Conservation (phyloP, 345 rosid genomes). For the Noccaea caerulescens region DNA sequence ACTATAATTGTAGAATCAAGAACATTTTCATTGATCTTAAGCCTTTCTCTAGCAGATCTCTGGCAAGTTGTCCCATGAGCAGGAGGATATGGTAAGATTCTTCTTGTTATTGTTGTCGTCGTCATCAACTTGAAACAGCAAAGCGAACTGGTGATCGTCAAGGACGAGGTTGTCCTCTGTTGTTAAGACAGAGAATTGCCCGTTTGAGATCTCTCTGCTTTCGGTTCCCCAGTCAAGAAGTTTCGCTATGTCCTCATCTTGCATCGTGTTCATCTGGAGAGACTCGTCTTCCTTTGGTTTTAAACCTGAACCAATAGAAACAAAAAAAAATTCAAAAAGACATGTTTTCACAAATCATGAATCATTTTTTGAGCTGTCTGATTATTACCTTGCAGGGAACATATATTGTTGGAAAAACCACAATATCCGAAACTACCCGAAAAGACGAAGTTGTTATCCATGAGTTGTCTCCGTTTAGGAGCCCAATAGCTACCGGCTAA, state of each 20-base stretch:
- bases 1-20: background rate
- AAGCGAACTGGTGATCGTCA: slow-evolving; percentile 58
- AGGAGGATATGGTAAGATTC: slow-evolving; percentile 26
- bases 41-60: slow-evolving; percentile 46
- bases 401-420: slow-evolving; percentile 3
- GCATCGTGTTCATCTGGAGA: slow-evolving; percentile 36
- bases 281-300: slow-evolving; percentile 41
- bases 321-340: background rate
- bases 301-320: slow-evolving; percentile 33
- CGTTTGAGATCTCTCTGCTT: slow-evolving; percentile 51
- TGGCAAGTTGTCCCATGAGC: slow-evolving; percentile 54
- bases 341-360: background rate
- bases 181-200: slow-evolving; percentile 48
- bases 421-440: background rate
- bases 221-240: slow-evolving; percentile 38
- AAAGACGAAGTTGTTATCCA: slow-evolving; percentile 1
- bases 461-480: slow-evolving; percentile 32
- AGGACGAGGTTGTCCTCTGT: slow-evolving; percentile 53
- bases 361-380: slow-evolving; percentile 2
- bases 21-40: background rate
- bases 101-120: slow-evolving; percentile 33
- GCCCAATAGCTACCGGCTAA: slow-evolving; percentile 1
- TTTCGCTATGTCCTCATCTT: slow-evolving; percentile 52
- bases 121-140: slow-evolving; percentile 44
- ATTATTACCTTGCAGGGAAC: slow-evolving; percentile 28